Conservation (phyloP, 495 filamentous ascomycete species). For the Gamarada debralockiae region DNA sequence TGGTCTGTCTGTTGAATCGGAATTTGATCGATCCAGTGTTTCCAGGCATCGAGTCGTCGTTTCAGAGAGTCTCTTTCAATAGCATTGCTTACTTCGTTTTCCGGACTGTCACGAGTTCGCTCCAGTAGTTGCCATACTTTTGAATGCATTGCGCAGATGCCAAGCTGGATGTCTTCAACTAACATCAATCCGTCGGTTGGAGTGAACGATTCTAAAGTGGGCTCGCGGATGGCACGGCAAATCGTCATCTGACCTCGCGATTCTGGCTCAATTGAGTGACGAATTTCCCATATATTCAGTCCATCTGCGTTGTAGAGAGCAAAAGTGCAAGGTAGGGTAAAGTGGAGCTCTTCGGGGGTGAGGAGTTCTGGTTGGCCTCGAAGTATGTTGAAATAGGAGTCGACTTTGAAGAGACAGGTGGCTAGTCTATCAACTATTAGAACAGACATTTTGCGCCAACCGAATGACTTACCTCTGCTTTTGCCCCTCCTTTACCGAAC, state of each 20-base stretch:
- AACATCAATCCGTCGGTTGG: conserved; percentile 8
- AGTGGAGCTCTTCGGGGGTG: conserved; percentile 21
- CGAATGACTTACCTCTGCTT: conserved; percentile 10
- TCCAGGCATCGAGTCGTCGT: conserved; percentile 13
- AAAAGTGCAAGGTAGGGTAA: conserved; percentile 15
- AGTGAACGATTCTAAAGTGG: not conserved
- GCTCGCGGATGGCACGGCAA: conserved; percentile 10
- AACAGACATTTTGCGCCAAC: not conserved
- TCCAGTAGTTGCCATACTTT: conserved; percentile 13
- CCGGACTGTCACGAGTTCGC: not conserved
- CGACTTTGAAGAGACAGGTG: conserved; percentile 24
- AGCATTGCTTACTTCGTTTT: conserved; percentile 1
- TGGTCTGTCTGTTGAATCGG: not conserved
- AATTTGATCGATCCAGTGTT: conserved; percentile 10
- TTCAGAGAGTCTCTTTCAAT: conserved; percentile 10
- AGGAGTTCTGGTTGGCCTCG: conserved; percentile 17
- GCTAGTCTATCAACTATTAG: conserved; percentile 23
- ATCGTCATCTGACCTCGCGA: conserved; percentile 12
- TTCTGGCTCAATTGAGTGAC: conserved; percentile 16
- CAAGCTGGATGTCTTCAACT: conserved; percentile 26
- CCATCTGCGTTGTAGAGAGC: conserved; percentile 19
- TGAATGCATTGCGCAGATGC: conserved; percentile 17
- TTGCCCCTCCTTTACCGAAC: conserved; percentile 4
- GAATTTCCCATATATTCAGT: conserved; percentile 15
- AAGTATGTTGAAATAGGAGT: conserved; percentile 24